These are phyloP conservation scores for Pueraria montana DNA, from an alignment of 306 rosid genomes.

Conservation along the genomic window DNA sequence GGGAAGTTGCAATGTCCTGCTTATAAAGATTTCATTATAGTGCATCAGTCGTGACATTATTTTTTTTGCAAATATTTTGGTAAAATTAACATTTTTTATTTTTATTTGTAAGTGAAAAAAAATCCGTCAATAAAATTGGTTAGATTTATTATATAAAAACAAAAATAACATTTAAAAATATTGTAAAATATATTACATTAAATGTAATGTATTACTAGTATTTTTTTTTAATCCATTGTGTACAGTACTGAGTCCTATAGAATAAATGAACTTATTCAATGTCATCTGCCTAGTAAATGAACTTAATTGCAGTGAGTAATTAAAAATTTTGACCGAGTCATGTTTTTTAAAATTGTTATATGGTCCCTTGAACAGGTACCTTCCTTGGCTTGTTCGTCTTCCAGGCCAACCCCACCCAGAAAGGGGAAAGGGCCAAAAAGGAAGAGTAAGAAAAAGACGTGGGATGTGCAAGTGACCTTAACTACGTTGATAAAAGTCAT, in stretches of 20 bases:
- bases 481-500: slow-evolving; percentile 41
- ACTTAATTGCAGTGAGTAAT: slow-evolving; percentile 42
- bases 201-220: slow-evolving; percentile 13
- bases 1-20: slow-evolving; percentile 14
- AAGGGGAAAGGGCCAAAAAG: slow-evolving; percentile 46
- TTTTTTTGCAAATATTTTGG: not conserved
- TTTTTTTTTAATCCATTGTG: not conserved
- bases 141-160: not conserved
- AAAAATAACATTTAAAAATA: not conserved
- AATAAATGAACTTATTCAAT: slow-evolving; percentile 38
- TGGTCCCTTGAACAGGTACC: slow-evolving; percentile 52
- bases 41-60: not conserved
- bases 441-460: slow-evolving; percentile 45
- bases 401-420: slow-evolving; percentile 40
- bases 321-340: slow-evolving; percentile 38
- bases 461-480: slow-evolving; percentile 45
- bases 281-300: slow-evolving; percentile 46
- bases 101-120: not conserved
- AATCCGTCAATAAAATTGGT: not conserved
- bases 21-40: slow-evolving; percentile 8
- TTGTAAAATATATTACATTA: not conserved
- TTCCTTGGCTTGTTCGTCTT: slow-evolving; percentile 52
- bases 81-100: not conserved
- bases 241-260: slow-evolving; percentile 32
- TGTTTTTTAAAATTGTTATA: not conserved